Evolutionary conservation across 768 basidiomycete species (phyloP), one percentile per base, ranked within the genome.

Genomic region (Calocybe indica): DNA sequence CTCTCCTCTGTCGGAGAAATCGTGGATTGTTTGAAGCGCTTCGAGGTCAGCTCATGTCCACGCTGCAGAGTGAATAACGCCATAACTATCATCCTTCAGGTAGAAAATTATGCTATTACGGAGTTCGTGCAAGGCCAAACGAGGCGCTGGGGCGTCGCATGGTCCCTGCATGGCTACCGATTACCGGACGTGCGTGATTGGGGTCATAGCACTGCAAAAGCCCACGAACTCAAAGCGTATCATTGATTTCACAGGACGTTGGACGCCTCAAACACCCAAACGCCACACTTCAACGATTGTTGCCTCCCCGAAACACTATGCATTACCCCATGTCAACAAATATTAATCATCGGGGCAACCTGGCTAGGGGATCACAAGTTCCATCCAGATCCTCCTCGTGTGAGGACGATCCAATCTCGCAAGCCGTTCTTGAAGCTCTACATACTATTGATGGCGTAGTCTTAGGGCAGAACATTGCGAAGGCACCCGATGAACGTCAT

Each of bases 121-220:
- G 85, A 92, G 54, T 85, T 94, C 40, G 69, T 84, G 2, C 92
- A 92, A 64, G 91, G 94, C 0, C 80, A 85, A 47, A 97, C 95
- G 0, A 75, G 85, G 1, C 79, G 96, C n/a, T 98, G 93, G 92
- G 89, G 85, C 0, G 64, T 98, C 2, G 91, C 78, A 0, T 97
- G 95, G 95, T 92, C 88, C 0, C 82, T 84, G 46, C 69, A 66
- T 2, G 73, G 76, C 29, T 61, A 61, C 10, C 80, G 81, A 6
- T 66, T 96, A 30, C 83, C 90, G 1, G 92, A 96, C 52, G 95
- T 93, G 60, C 44, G 88, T 70, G 8, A 12, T 34, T 10, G 15
- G 22, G 22, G 32, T 45, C 14, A 13, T 37, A 37, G 6, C 32
- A 38, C 29, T 40, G 28, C 38, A 13, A 13, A 5, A 11, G 35